phyloP scores from a whole-genome alignment of 352 stramenopile genomes.

The Pythium aquatile region DNA sequence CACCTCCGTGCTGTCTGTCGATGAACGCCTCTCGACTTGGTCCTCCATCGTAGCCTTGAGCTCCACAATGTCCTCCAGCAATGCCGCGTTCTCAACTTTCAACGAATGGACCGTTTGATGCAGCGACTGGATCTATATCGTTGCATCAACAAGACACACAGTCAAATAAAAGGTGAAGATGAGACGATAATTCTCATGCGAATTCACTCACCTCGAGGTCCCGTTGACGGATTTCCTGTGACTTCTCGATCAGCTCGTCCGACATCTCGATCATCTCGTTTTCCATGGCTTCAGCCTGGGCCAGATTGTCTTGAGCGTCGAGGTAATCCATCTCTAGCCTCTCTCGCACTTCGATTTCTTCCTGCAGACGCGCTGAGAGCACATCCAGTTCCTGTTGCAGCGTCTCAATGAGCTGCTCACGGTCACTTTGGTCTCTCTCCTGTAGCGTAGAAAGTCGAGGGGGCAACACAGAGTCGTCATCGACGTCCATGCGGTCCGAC shows the following conservation, averaged over 20 bases:
- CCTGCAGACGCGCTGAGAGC: slow-evolving; percentile 52
- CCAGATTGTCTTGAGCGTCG: slow-evolving; percentile 55
- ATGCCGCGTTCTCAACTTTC: slow-evolving; percentile 45
- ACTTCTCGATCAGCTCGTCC: slow-evolving; percentile 75
- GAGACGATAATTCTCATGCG: not conserved
- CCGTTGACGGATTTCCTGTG: slow-evolving; percentile 59
- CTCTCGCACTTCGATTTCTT: slow-evolving; percentile 61
- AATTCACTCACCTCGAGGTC: slow-evolving; percentile 43
- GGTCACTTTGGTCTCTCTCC: slow-evolving; percentile 57
- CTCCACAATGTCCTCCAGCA: slow-evolving; percentile 50
- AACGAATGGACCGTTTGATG: slow-evolving; percentile 42
- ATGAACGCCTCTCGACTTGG: slow-evolving; percentile 13
- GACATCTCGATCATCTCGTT: slow-evolving; percentile 73
- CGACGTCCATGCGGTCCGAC: slow-evolving; percentile 34
- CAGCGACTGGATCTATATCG: slow-evolving; percentile 46
- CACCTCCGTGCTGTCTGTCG: slow-evolving; percentile 30
- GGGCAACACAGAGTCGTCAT: slow-evolving; percentile 26
- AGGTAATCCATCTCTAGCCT: slow-evolving; percentile 56
- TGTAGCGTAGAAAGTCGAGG: slow-evolving; percentile 50
- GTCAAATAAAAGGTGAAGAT: not conserved
- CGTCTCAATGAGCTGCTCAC: slow-evolving; percentile 69
- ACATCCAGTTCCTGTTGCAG: slow-evolving; percentile 66
- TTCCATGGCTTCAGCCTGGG: slow-evolving; percentile 74
- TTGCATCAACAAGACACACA: slow-evolving; percentile 5
- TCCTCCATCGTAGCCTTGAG: slow-evolving; percentile 17